A percentile compares a stretch with the other conserved stretches of the same genome.
phyloP scores from a whole-genome alignment of 768 basidiomycete genomes.

The Pleurotus ostreatus region DNA sequence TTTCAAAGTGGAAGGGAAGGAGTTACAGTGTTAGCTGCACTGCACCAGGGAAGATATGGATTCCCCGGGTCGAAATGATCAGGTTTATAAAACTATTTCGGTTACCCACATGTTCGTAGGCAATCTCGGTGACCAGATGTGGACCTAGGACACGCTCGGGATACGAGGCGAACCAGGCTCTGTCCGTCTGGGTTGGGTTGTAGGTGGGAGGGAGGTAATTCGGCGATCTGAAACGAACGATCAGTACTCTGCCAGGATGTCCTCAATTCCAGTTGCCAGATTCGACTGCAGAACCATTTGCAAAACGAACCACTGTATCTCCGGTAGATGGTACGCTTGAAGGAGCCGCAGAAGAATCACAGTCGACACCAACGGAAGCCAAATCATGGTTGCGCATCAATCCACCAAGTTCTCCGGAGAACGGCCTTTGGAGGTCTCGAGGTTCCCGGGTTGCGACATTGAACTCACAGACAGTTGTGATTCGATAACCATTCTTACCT shows the following conservation, averaged over 20 bases:
- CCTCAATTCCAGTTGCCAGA: neutral
- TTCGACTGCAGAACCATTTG: neutral
- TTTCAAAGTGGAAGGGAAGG: neutral
- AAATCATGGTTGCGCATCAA: neutral
- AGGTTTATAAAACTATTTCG: neutral
- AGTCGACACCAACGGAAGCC: neutral
- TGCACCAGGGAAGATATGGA: neutral
- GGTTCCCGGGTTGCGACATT: too few relatives aligned
- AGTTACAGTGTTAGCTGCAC: neutral
- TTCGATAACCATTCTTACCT: too few relatives aligned
- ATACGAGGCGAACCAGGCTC: neutral
- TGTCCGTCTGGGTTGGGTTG: neutral
- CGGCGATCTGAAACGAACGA: too few relatives aligned
- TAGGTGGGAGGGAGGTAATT: neutral
- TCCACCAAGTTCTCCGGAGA: neutral
- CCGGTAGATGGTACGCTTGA: neutral
- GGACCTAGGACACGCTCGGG: neutral
- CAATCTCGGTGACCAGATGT: neutral
- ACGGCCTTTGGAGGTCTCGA: neutral
- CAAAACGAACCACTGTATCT: neutral
- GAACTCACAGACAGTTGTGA: too few relatives aligned
- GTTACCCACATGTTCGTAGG: neutral
- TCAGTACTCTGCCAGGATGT: too few relatives aligned
- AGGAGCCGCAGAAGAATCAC: neutral
- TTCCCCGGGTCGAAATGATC: neutral